phyloP scores from a whole-genome alignment of 352 stramenopile genomes.

The Pythium biforme region DNA sequence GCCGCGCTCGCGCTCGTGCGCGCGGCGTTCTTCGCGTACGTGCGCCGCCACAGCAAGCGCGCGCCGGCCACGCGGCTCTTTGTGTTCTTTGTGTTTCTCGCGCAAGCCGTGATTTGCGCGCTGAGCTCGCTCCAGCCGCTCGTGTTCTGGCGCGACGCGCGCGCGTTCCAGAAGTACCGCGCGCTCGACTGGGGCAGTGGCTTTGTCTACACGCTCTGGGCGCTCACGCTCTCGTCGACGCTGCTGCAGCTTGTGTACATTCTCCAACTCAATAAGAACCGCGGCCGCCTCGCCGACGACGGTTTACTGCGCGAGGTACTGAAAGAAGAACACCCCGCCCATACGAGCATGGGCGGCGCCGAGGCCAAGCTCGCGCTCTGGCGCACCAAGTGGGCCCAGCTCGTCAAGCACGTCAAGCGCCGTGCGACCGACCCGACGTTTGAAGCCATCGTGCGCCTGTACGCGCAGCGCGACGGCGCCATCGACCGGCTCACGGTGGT shows the following conservation, averaged over 20 bases:
- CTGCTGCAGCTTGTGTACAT: conserved; percentile 74
- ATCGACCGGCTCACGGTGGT: conserved; percentile 50
- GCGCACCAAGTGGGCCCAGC: conserved; percentile 72
- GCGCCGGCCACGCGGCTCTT: conserved; percentile 72
- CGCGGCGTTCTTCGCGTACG: conserved; percentile 63
- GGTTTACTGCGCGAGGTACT: conserved; percentile 64
- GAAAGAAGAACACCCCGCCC: conserved; percentile 25
- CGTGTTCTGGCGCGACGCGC: conserved; percentile 53
- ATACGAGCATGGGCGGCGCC: conserved; percentile 25
- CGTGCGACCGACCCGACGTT: conserved; percentile 66
- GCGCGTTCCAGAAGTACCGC: conserved; percentile 50
- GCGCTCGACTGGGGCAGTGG: conserved; percentile 40
- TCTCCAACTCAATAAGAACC: conserved; percentile 74
- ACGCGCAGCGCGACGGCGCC: conserved; percentile 70
- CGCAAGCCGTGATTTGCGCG: conserved; percentile 41
- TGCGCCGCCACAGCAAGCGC: conserved; percentile 66
- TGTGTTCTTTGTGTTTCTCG: conserved; percentile 75
- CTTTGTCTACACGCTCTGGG: conserved; percentile 59
- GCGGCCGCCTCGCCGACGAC: conserved; percentile 57
- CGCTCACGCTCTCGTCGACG: conserved; percentile 46
- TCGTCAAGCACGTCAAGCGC: conserved; percentile 66
- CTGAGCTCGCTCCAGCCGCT: conserved; percentile 63
- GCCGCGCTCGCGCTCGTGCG: conserved; percentile 50
- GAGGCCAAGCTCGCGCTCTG: conserved; percentile 53
- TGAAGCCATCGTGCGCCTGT: conserved; percentile 80